Conservation (phyloP, 345 rosid species). For the Populus deltoides region DNA sequence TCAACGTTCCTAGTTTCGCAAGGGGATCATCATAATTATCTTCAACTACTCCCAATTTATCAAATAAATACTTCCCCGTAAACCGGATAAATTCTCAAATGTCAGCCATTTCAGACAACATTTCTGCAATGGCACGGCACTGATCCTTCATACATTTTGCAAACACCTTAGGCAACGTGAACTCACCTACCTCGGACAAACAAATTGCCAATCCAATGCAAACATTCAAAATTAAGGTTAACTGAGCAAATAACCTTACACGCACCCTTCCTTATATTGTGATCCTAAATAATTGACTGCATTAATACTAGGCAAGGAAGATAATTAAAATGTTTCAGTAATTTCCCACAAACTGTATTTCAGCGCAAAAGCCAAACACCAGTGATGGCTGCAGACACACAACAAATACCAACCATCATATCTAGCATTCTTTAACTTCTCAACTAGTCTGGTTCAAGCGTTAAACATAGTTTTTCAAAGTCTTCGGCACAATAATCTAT, state of each 20-base stretch:
- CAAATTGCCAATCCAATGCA: not conserved
- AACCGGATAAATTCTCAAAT: not conserved
- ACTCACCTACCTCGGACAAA: not conserved
- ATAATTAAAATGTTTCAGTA: too few species aligned
- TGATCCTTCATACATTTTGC: not conserved
- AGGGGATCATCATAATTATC: not conserved
- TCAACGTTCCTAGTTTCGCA: not conserved
- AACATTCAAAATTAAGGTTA: not conserved
- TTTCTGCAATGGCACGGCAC: too few species aligned
- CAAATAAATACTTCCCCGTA: not conserved
- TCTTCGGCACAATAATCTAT: not conserved
- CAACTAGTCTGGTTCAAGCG: not conserved
- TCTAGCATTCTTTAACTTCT: not conserved
- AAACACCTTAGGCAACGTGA: not conserved
- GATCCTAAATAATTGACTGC: not conserved
- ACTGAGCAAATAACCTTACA: not conserved
- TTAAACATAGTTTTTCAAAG: too few species aligned
- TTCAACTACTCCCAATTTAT: not conserved
- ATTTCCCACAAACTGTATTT: not conserved
- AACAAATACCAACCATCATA: not conserved
- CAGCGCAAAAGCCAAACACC: not conserved
- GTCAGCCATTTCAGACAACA: not conserved
- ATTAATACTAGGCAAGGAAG: not conserved
- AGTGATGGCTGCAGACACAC: not conserved
- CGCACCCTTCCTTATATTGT: not conserved